A percentile compares a stretch with the other conserved stretches of the same genome.
Conservation (phyloP, 2,329 filamentous ascomycete species). For the Colletotrichum graminicola region DNA sequence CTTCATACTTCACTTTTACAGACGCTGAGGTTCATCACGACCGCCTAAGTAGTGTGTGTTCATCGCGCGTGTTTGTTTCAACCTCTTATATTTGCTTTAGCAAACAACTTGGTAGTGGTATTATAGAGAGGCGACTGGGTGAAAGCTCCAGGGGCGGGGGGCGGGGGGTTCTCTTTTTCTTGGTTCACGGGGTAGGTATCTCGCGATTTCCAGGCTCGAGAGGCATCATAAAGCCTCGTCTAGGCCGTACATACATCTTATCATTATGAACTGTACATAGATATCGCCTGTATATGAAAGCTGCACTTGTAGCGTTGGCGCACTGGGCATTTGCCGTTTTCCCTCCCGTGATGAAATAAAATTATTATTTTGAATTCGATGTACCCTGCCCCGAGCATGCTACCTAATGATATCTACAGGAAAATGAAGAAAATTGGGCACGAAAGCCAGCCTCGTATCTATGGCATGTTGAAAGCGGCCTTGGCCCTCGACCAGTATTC, state of each 20-base stretch:
- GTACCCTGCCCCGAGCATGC: conserved; percentile 15
- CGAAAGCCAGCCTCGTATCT: conserved; percentile 5
- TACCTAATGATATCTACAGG: conserved; percentile 5
- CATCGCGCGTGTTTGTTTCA: not conserved
- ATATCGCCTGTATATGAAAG: not conserved
- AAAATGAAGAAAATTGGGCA: not conserved
- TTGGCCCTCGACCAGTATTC: conserved; percentile 62
- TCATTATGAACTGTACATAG: not conserved
- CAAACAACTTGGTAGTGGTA: conserved; percentile 1
- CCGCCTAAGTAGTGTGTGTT: not conserved
- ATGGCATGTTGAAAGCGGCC: conserved; percentile 54
- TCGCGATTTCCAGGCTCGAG: not conserved
- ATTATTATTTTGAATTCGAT: not conserved
- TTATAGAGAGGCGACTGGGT: not conserved
- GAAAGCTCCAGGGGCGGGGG: not conserved
- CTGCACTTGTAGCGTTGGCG: not conserved
- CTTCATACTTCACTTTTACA: not conserved
- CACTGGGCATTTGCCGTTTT: not conserved
- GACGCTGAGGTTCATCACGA: not conserved
- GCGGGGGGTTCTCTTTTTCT: not conserved
- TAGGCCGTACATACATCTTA: not conserved
- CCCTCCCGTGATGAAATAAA: not conserved
- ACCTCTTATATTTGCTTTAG: not conserved
- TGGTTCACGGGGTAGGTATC: not conserved
- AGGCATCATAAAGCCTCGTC: conserved; percentile 1